Evolutionary conservation across 192 early-diverging fungal species (phyloP).

Genomic region (Podochytrium sp.): DNA sequence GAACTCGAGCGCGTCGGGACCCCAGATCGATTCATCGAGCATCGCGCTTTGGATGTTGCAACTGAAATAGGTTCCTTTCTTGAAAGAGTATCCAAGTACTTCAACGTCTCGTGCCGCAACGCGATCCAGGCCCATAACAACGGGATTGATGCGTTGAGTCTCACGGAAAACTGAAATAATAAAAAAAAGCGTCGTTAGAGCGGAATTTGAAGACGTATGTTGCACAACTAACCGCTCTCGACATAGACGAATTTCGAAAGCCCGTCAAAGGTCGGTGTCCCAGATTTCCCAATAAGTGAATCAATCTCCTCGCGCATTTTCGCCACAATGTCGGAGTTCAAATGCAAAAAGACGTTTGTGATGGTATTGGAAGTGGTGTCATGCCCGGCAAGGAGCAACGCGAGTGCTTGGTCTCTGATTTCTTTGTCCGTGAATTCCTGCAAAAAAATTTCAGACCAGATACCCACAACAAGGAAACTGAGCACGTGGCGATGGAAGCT

Average conservation of each 20-base stretch:
- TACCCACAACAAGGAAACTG: neutral
- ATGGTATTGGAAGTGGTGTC: constrained; percentile 58
- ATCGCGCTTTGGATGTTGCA: constrained; percentile 29
- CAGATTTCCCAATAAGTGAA: neutral
- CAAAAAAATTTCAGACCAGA: neutral
- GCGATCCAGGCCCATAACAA: constrained; percentile 14
- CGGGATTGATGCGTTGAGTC: constrained; percentile 49
- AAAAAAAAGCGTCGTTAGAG: neutral
- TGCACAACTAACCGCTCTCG: neutral
- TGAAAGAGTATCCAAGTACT: constrained; percentile 52
- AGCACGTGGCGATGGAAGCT: too few species aligned
- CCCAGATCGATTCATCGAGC: constrained; percentile 45
- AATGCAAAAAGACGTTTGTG: constrained; percentile 43
- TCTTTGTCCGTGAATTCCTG: constrained; percentile 34
- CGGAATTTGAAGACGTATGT: constrained; percentile 12
- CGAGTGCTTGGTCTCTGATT: constrained; percentile 49
- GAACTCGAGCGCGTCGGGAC: constrained; percentile 56
- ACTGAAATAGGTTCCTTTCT: constrained; percentile 36
- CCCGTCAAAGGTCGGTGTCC: constrained; percentile 1
- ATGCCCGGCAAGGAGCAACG: constrained; percentile 55
- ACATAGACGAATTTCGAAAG: constrained; percentile 24
- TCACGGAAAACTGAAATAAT: constrained; percentile 62
- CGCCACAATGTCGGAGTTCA: constrained; percentile 44
- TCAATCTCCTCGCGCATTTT: constrained; percentile 42
- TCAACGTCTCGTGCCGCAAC: constrained; percentile 39